Percentiles rank a stretch among this genome's conserved stretches.
Conservation (phyloP, 2,329 filamentous ascomycete genomes). For the Penicillium sp. region DNA sequence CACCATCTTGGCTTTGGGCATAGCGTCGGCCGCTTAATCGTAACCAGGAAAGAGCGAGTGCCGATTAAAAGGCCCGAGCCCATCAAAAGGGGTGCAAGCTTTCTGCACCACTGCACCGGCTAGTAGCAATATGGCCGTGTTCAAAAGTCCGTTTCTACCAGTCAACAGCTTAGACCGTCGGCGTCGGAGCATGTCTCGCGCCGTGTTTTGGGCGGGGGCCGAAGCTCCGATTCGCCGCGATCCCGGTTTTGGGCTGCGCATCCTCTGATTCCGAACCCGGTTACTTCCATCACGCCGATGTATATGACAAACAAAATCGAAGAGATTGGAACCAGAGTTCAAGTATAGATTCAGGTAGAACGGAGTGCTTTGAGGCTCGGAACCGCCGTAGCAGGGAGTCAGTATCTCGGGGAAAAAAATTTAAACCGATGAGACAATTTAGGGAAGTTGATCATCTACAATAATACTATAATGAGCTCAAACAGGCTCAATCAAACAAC, state of each 20-base stretch:
- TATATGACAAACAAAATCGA: too few species aligned
- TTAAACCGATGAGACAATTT: too few species aligned
- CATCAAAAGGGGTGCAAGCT: neutral
- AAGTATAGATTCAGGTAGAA: too few species aligned
- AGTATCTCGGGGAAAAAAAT: too few species aligned
- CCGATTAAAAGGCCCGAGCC: neutral
- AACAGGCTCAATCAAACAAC: neutral
- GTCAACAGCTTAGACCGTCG: neutral
- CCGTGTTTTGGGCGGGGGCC: slow-evolving; percentile 4
- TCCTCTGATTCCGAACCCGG: too few species aligned
- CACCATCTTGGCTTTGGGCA: neutral
- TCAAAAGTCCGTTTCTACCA: neutral
- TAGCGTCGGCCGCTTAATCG: neutral
- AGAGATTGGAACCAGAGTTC: too few species aligned
- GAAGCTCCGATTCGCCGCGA: slow-evolving; percentile 2
- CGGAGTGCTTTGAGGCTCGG: too few species aligned
- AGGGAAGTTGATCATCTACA: too few species aligned
- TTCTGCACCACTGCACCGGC: neutral
- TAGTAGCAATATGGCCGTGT: neutral
- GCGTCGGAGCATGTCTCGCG: too few species aligned
- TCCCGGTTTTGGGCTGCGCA: neutral
- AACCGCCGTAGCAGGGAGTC: too few species aligned
- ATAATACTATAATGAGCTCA: neutral
- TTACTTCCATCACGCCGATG: too few species aligned
- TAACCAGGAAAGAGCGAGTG: neutral